These are phyloP conservation scores for Agastache rugosa DNA, from an alignment of 257 asterid species.

Conservation along the genomic window DNA sequence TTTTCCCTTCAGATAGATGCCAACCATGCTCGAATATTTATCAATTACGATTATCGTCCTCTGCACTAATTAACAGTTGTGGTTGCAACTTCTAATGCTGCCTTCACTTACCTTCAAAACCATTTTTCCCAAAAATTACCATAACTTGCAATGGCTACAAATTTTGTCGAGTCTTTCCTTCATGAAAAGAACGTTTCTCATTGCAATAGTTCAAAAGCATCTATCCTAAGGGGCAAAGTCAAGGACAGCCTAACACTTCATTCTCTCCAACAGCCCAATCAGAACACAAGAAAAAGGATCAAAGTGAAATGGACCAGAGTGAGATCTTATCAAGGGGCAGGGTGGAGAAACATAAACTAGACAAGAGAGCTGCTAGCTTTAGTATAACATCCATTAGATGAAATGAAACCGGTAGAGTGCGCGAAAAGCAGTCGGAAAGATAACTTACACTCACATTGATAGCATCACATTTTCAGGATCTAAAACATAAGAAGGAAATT, in stretches of 20 bases:
- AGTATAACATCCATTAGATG: constrained; percentile 34
- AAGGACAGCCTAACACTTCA: too few relatives aligned
- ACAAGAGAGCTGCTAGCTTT: neutral
- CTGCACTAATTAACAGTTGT: neutral
- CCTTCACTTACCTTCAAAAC: too few relatives aligned
- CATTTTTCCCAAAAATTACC: too few relatives aligned
- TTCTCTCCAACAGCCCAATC: too few relatives aligned
- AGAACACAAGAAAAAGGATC: too few relatives aligned
- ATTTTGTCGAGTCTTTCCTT: too few relatives aligned
- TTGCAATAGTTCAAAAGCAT: too few relatives aligned
- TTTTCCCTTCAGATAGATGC: too few relatives aligned
- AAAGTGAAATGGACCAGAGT: neutral
- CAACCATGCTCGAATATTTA: neutral
- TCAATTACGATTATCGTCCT: neutral
- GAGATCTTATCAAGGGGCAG: neutral
- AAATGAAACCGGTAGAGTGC: constrained; percentile 31
- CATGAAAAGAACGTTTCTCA: too few relatives aligned
- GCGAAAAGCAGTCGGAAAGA: constrained; percentile 34
- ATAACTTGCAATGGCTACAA: too few relatives aligned
- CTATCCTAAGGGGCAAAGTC: too few relatives aligned
- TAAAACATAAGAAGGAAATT: constrained; percentile 41
- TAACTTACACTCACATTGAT: constrained; percentile 34
- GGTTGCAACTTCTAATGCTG: too few relatives aligned
- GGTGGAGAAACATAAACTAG: constrained; percentile 8
- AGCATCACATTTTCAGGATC: constrained; percentile 37